A percentile compares a stretch with the other conserved stretches of the same genome.
Evolutionary conservation across 768 basidiomycete genomes (phyloP).

Genomic region (Sporobolomyces phaffii): DNA sequence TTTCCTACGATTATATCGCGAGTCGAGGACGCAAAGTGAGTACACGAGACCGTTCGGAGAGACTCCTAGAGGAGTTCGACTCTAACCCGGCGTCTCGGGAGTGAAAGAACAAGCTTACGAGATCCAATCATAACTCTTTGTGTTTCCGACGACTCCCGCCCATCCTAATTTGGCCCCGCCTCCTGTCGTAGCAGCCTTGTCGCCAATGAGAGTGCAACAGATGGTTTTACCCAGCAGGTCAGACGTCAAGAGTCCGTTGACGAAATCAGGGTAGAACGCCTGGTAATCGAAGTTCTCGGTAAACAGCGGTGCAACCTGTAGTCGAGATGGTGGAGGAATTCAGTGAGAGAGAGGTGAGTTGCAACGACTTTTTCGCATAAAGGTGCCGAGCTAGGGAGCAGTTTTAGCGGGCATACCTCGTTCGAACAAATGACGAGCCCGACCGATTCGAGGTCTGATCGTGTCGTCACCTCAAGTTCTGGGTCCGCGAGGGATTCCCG

Average conservation of each 20-base stretch:
- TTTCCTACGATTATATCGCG: too few species aligned
- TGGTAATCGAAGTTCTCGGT: slow-evolving; percentile 98
- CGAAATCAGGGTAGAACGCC: slow-evolving; percentile 84
- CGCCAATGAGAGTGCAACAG: slow-evolving; percentile 74
- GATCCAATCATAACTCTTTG: slow-evolving; percentile 80
- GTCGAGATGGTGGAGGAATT: background rate
- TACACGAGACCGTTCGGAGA: too few species aligned
- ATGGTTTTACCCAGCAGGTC: slow-evolving; percentile 93
- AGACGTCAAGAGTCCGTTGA: slow-evolving; percentile 86
- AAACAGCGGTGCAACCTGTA: slow-evolving; percentile 84
- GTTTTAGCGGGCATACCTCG: slow-evolving; percentile 65
- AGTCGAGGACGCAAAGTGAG: too few species aligned
- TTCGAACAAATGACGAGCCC: slow-evolving; percentile 89
- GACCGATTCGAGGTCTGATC: slow-evolving; percentile 81
- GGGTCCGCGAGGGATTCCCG: slow-evolving; percentile 60
- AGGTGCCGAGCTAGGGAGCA: too few species aligned
- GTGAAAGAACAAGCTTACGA: slow-evolving; percentile 58
- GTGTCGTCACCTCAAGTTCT: slow-evolving; percentile 75
- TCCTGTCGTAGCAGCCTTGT: slow-evolving; percentile 19
- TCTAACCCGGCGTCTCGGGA: too few species aligned
- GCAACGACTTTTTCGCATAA: too few species aligned
- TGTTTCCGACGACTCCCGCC: slow-evolving; percentile 87
- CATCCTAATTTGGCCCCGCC: slow-evolving; percentile 51
- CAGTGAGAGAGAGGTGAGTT: slow-evolving; percentile 6
- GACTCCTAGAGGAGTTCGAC: too few species aligned